Evolutionary conservation across 2,329 filamentous ascomycete genomes (phyloP), one percentile per base, ranked within the genome.

Genomic region (Fusarium dimerum): DNA sequence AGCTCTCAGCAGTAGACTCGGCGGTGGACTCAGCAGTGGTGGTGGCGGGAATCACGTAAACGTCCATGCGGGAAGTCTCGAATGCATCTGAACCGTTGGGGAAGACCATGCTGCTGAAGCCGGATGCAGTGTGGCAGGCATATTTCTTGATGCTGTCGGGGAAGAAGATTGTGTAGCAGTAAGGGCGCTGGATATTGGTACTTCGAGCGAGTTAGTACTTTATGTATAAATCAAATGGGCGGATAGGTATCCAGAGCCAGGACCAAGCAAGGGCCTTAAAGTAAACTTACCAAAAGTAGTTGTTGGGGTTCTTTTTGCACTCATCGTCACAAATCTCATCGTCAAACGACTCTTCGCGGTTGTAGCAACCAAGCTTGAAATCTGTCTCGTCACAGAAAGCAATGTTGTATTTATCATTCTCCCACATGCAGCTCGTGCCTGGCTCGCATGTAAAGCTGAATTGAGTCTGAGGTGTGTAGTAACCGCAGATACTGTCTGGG

Each of bases 341-440:
- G 26, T 59, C 44, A 49, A 43, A 11, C 0, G 53, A 43, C 10
- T 59, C 56, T 12, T 6, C 34, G n/a, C 39, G 48, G 15, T 40
- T 47, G 17, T 57, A 26, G 26, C 57, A 59, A 10, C 34, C 45
- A 13, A 56, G 59, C 39, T 43, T 51, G 17, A 59, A 48, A 10
- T 48, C 47, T 7, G n/a, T 34, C 11, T 18, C 42, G 3, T 47
- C 49, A 17, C 57, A 59, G 36, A 59, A 59, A 3, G 40, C 50
- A 39, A 54, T 16, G 36, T 59, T 59, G 53, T 54, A 59, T 50
- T 57, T 59, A 17, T 51, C 39, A 11, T 56, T 49, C 29, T 59
- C 57, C 26, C 52, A 59, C 47, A 59, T 47, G 34, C 57, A 59
- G 11, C 17, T 52, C 10, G 42, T 36, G 18, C 47, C 36, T 7